Evolutionary conservation across 2,329 filamentous ascomycete species (phyloP), one percentile per base, ranked within the genome.

Genomic region (Stachybotrys echinatus): DNA sequence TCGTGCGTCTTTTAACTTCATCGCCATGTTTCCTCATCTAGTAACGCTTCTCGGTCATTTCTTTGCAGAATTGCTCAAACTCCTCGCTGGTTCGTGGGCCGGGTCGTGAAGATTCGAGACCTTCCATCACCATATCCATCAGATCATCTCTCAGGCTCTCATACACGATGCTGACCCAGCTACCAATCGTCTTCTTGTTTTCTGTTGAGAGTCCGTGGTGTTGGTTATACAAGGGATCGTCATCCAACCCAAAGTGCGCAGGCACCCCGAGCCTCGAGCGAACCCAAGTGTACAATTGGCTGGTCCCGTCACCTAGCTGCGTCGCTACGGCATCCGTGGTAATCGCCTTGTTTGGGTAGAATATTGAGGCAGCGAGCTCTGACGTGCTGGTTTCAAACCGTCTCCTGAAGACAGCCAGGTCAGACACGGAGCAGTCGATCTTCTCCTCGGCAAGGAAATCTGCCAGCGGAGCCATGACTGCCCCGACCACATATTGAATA

Each of bases 171-270:
- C 55, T 62, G 10, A 66, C 61, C 56, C 62, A 62, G 43, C 54
- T 61, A 12, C 65, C 65, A 21, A 66, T 66, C 5, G 66, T 68
- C 55, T 61, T 65, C 54, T 64, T 65, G 10, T 43, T 48, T 23
- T 63, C 54, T 1, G 54, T 55, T 5, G 56, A 42, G 3, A 56
- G 49, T 1, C 56, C 56, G 42, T 58, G 57, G 12, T 58, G 54
- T 1, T 50, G 51, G 19, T 55, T 58, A 17, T 61, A 63, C 14
- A 65, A 50, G 6, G 62, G 61, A 21, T 65, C 63, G 21, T 67
- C 60, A 6, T 61, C 58, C 2, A 69, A 58, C 2, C 66, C 66
- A 31, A 59, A 59, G 39, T 68, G 65, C 10, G 58, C 62, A 1
- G 58, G 56, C 22, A 69, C 55, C 7, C 49, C 50, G 23, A 68